Evolutionary conservation across 2,329 filamentous ascomycete genomes (phyloP).

Genomic region (Zelopaecilomyces penicillatus): DNA sequence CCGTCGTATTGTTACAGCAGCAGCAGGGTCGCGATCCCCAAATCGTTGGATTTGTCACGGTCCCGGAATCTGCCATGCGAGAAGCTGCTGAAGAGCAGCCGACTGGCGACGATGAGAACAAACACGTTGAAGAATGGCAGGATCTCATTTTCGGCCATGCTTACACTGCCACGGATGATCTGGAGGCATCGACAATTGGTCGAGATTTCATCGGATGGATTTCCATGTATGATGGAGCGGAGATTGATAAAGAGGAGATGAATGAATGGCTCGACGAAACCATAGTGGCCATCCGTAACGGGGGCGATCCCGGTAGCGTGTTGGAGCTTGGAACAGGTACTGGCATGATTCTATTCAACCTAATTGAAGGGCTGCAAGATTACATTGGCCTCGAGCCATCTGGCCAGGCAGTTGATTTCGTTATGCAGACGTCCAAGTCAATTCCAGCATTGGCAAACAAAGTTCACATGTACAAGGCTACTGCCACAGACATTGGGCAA

Average conservation of each 20-base stretch:
- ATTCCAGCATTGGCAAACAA: slow-evolving; percentile 9
- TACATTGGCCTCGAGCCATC: slow-evolving; percentile 23
- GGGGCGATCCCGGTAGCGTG: slow-evolving; percentile 9
- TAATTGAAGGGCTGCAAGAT: slow-evolving; percentile 10
- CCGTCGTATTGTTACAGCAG: slow-evolving; percentile 10
- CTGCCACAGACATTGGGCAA: slow-evolving; percentile 12
- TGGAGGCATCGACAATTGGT: background rate
- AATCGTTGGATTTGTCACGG: slow-evolving; percentile 2
- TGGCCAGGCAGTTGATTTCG: slow-evolving; percentile 13
- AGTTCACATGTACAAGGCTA: slow-evolving; percentile 11
- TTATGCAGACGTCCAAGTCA: slow-evolving; percentile 8
- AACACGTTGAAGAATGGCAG: slow-evolving; percentile 1
- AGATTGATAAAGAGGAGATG: slow-evolving; percentile 21
- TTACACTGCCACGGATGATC: background rate
- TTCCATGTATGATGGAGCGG: slow-evolving; percentile 22
- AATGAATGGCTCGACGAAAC: slow-evolving; percentile 25
- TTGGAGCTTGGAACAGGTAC: slow-evolving; percentile 23
- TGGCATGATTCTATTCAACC: slow-evolving; percentile 25
- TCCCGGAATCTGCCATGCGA: background rate
- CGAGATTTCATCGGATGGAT: slow-evolving; percentile 23
- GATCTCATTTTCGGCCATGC: background rate
- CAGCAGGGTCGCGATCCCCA: slow-evolving; percentile 3
- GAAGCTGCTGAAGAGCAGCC: background rate
- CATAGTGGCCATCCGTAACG: slow-evolving; percentile 13
- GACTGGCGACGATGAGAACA: background rate